Percentiles rank a stretch among this genome's conserved stretches.
Conservation (phyloP, 306 rosid genomes). For the Sesbania bispinosa region DNA sequence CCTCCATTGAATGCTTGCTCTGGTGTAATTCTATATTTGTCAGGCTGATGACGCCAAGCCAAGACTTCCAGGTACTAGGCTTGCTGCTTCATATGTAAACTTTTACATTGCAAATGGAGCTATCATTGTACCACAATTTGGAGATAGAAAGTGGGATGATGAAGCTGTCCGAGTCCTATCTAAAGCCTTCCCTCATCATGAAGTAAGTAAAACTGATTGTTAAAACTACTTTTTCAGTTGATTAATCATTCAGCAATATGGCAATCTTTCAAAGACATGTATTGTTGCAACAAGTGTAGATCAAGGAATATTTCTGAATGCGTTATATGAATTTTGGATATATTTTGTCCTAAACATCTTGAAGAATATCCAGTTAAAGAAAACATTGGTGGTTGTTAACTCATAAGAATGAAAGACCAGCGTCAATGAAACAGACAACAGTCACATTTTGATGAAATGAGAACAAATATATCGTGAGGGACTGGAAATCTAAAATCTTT, state of each 20-base stretch:
- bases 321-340: not conserved
- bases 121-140: constrained; percentile 77
- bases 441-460: not conserved
- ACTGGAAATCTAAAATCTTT: not conserved
- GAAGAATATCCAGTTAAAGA: not conserved
- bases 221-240: constrained; percentile 14
- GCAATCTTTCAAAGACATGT: not conserved
- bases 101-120: constrained; percentile 91
- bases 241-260: constrained; percentile 1
- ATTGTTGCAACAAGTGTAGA: constrained; percentile 13
- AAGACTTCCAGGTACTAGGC: constrained; percentile 66
- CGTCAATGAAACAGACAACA: not conserved
- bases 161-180: constrained; percentile 77
- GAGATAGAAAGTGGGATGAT: constrained; percentile 78
- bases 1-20: not conserved
- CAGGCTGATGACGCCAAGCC: constrained; percentile 61
- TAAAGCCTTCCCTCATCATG: constrained; percentile 58
- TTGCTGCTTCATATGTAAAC: constrained; percentile 91
- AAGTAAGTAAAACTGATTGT: constrained; percentile 53
- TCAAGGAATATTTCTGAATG: constrained; percentile 3
- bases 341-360: not conserved
- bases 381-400: not conserved
- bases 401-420: not conserved
- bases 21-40: constrained; percentile 8
- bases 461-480: not conserved